Conservation (phyloP, 2,329 filamentous ascomycete species). For the Fusarium dimerum region DNA sequence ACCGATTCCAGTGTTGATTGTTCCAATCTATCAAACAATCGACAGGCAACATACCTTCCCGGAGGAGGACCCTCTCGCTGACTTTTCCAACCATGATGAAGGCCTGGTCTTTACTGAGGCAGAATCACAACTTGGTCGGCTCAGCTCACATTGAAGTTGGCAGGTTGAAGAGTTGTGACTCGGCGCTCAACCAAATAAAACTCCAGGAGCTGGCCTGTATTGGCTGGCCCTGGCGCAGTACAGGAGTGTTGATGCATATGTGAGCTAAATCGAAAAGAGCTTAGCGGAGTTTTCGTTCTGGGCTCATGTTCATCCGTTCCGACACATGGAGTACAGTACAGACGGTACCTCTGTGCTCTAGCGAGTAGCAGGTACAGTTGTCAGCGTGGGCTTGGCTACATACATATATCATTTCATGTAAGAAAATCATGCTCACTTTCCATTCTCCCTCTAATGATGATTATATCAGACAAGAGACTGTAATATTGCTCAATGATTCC, state of each 20-base stretch:
- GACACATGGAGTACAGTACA: no score
- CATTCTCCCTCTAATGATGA: no score
- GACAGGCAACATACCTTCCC: slow-evolving; percentile 51
- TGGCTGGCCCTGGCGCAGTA: slow-evolving; percentile 13
- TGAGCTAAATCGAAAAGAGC: not conserved
- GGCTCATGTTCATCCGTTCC: not conserved
- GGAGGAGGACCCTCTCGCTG: slow-evolving; percentile 63
- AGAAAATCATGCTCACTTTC: no score
- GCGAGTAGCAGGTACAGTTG: no score
- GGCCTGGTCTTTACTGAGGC: slow-evolving; percentile 14
- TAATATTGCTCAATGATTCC: no score
- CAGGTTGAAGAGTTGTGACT: slow-evolving; percentile 14
- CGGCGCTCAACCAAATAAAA: slow-evolving; percentile 27
- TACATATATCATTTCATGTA: no score
- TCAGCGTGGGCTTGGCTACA: no score
- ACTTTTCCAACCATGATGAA: slow-evolving; percentile 63
- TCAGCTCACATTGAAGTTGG: slow-evolving; percentile 26
- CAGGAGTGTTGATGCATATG: not conserved
- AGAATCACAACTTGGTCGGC: slow-evolving; percentile 11
- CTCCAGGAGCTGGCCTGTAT: slow-evolving; percentile 27
- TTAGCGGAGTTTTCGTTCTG: not conserved
- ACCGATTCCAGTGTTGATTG: not conserved
- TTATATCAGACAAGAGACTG: no score
- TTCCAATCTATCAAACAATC: slow-evolving; percentile 9
- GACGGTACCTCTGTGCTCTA: no score